Conservation (phyloP, 2,329 filamentous ascomycete genomes). For the Cladosporium cucumerinum region DNA sequence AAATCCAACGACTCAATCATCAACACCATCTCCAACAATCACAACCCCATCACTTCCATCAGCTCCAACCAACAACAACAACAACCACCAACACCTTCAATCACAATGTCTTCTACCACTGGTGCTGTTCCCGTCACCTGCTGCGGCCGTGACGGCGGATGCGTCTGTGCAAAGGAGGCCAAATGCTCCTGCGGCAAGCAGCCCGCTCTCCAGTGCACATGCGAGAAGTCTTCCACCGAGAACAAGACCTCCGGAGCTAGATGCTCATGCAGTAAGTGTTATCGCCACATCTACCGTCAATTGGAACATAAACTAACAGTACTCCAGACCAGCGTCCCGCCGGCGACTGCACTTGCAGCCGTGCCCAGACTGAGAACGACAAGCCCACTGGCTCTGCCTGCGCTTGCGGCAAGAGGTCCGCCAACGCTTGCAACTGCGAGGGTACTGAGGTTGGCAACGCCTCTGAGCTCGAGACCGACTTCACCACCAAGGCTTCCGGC, state of each 20-base stretch:
- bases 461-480: slow-evolving; percentile 73
- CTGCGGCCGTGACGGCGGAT: slow-evolving; percentile 55
- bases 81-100: not conserved
- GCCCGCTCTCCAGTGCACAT: slow-evolving; percentile 80
- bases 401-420: slow-evolving; percentile 71
- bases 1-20: not conserved
- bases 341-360: slow-evolving; percentile 77
- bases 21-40: not conserved
- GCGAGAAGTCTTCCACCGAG: slow-evolving; percentile 71
- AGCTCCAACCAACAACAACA: not conserved
- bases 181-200: slow-evolving; percentile 88
- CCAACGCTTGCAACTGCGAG: slow-evolving; percentile 66
- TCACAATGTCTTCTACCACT: slow-evolving; percentile 38
- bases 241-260: slow-evolving; percentile 70
- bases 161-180: slow-evolving; percentile 46
- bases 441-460: slow-evolving; percentile 58
- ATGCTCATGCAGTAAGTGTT: slow-evolving; percentile 74
- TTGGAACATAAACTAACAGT: not conserved
- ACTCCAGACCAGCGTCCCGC: slow-evolving; percentile 64
- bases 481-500: slow-evolving; percentile 61
- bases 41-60: not conserved
- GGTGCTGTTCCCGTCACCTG: slow-evolving; percentile 51
- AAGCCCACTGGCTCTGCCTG: slow-evolving; percentile 61
- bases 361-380: slow-evolving; percentile 67
- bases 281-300: slow-evolving; percentile 1